Evolutionary conservation across 352 stramenopile species (phyloP), one percentile per base, ranked within the genome.

Genomic region (Globisporangium spinosum): DNA sequence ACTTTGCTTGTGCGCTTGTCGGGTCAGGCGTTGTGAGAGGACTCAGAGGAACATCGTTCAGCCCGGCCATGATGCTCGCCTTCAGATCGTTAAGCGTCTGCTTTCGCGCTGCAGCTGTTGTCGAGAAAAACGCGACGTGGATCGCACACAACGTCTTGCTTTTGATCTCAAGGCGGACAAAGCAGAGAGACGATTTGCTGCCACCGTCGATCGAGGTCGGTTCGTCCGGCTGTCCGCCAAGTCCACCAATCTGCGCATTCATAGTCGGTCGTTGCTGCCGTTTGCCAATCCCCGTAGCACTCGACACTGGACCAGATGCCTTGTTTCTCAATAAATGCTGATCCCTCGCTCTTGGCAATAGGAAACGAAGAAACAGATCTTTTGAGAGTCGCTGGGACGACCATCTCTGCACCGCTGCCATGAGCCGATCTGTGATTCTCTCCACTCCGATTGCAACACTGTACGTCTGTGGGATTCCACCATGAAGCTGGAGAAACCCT

Each of bases 61-160:
- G 74, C 20, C 74, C 75, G 0, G 67, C 67, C 57, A 87, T 79
- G 55, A 95, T 88, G 27, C 72, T 83, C 29, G 47, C 76, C 58
- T 93, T 94, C 51, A 96, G 59, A 60, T 94, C 87, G 43, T 77
- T 74, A 5, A 96, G 69, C n/a, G 88, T 82, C 38, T 89, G 73
- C 13, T 87, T 86, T 9, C 89, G 77, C 12, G 76, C 81, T 1
- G 82, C 83, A 29, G 83, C 74, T 47, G 71, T 83, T 22, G 83
- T 90, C n/a, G 87, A 82, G 49, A 94, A 96, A 57, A 96, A 96
- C n/a, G 89, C 89, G 34, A 94, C 82, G 66, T 96, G 85, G 40
- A 96, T 69, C 25, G 85, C 81, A 17, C 86, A 85, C 1, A 96
- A 64, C 20, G 86, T 90, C 65, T 90, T 88, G 70, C 83, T 92